Evolutionary conservation across 2,329 filamentous ascomycete genomes (phyloP).

Genomic region (Pseudogymnoascus sp.): DNA sequence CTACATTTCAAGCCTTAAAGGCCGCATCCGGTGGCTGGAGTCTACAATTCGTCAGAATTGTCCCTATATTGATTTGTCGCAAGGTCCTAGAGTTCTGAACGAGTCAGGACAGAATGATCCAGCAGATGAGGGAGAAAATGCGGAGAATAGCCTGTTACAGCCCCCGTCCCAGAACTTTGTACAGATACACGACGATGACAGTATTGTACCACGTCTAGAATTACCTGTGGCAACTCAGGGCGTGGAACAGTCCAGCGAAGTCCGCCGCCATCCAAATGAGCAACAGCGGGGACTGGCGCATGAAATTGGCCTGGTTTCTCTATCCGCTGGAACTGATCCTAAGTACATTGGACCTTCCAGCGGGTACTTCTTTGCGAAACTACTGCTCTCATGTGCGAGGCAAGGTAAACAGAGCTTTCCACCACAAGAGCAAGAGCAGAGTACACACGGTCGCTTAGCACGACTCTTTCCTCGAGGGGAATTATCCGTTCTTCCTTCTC

Average conservation of each 20-base stretch:
- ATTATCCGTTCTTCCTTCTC: conserved; percentile 7
- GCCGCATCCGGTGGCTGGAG: conserved; percentile 39
- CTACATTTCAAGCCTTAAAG: conserved; percentile 32
- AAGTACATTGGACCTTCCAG: conserved; percentile 48
- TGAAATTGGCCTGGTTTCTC: conserved; percentile 44
- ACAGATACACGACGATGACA: not conserved
- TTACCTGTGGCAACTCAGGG: conserved; percentile 7
- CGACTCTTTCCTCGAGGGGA: not conserved
- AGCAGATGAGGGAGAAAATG: not conserved
- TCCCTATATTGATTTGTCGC: conserved; percentile 34
- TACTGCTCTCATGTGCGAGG: conserved; percentile 36
- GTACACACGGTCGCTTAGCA: not conserved
- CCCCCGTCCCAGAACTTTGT: not conserved
- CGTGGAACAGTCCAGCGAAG: conserved; percentile 7
- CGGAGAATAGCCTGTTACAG: not conserved
- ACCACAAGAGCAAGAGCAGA: conserved; percentile 10
- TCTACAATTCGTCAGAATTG: conserved; percentile 34
- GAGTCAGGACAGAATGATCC: conserved; percentile 5
- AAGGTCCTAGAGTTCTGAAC: conserved; percentile 13
- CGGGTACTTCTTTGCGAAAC: conserved; percentile 43
- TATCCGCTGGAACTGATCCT: conserved; percentile 39
- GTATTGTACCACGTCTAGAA: not conserved
- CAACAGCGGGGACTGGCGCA: conserved; percentile 30
- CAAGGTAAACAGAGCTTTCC: conserved; percentile 16
- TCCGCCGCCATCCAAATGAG: conserved; percentile 10